Percentiles rank a stretch among this genome's conserved stretches.
phyloP scores from a whole-genome alignment of 1,284 basidiomycete genomes.

The Cutaneotrichosporon curvatum region DNA sequence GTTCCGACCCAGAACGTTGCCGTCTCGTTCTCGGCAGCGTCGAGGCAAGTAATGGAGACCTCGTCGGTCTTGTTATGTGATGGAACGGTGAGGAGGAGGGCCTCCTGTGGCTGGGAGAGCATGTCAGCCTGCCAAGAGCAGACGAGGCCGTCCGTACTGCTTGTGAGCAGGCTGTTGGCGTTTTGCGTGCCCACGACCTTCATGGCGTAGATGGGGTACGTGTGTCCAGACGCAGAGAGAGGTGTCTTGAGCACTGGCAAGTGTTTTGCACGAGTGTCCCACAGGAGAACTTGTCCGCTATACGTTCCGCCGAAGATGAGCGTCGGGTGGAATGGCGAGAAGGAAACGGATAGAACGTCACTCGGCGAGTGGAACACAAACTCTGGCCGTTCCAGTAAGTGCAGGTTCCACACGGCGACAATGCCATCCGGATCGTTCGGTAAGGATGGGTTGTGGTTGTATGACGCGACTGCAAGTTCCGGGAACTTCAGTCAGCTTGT shows the following conservation, averaged over 20 bases:
- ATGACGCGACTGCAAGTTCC: slow-evolving; percentile 87
- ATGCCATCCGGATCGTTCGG: slow-evolving; percentile 92
- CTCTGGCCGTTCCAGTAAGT: slow-evolving; percentile 88
- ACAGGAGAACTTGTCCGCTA: slow-evolving; percentile 93
- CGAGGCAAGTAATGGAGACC: slow-evolving; percentile 84
- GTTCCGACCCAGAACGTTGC: slow-evolving; percentile 94
- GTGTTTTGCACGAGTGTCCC: slow-evolving; percentile 97
- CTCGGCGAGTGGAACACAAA: slow-evolving; percentile 96
- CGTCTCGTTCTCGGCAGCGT: slow-evolving; percentile 90
- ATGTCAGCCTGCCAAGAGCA: slow-evolving; percentile 98
- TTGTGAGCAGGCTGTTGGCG: slow-evolving; percentile 91
- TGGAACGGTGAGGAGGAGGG: slow-evolving; percentile 73
- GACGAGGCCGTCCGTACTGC: slow-evolving; percentile 90
- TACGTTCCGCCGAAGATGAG: slow-evolving; percentile 96
- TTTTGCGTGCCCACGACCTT: slow-evolving; percentile 97
- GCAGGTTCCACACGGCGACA: slow-evolving; percentile 95
- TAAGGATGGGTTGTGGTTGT: slow-evolving; percentile 89
- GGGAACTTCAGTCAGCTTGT: slow-evolving; percentile 63
- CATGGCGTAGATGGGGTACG: slow-evolving; percentile 96
- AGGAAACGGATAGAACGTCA: slow-evolving; percentile 90
- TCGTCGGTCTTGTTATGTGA: slow-evolving; percentile 90
- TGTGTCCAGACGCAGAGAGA: slow-evolving; percentile 87
- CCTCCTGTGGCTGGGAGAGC: slow-evolving; percentile 96
- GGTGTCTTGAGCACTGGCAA: slow-evolving; percentile 94
- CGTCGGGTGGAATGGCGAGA: slow-evolving; percentile 96